Conservation (phyloP, 2,329 filamentous ascomycete species). For the Xylariaceae sp. region DNA sequence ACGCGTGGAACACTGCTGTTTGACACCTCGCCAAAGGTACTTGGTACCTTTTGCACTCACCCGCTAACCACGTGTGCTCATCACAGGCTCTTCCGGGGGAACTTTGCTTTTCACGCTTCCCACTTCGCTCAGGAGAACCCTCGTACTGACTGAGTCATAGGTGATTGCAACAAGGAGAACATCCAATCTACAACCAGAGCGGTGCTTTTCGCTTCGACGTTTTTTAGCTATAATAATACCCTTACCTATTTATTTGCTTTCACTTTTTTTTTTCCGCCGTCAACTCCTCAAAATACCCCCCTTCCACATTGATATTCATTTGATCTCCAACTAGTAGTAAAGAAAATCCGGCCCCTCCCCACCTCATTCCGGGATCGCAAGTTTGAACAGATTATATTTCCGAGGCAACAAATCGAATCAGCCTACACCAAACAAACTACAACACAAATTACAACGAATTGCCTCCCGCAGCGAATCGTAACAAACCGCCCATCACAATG, state of each 20-base stretch:
- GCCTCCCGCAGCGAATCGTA: neutral
- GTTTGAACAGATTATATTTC: neutral
- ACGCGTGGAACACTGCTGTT: too few species aligned
- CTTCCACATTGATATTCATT: neutral
- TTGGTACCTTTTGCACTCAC: neutral
- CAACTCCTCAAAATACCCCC: neutral
- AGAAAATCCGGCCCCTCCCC: neutral
- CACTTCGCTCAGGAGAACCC: too few species aligned
- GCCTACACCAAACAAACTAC: neutral
- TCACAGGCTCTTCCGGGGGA: too few species aligned
- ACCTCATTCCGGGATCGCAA: neutral
- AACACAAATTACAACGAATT: neutral
- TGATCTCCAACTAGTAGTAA: neutral
- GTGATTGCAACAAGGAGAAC: too few species aligned
- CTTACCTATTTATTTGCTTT: too few species aligned
- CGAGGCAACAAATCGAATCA: neutral
- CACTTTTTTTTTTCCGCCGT: neutral
- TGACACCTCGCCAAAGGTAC: neutral
- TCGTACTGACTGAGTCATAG: too few species aligned
- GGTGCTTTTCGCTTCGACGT: too few species aligned
- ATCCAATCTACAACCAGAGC: too few species aligned
- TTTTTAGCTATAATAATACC: too few species aligned
- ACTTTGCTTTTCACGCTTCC: too few species aligned
- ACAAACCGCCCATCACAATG: slow-evolving; percentile 26
- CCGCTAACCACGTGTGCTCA: too few species aligned